Evolutionary conservation across 495 filamentous ascomycete genomes (phyloP), one percentile per base, ranked within the genome.

Genomic region (Annulohypoxylon moriforme): DNA sequence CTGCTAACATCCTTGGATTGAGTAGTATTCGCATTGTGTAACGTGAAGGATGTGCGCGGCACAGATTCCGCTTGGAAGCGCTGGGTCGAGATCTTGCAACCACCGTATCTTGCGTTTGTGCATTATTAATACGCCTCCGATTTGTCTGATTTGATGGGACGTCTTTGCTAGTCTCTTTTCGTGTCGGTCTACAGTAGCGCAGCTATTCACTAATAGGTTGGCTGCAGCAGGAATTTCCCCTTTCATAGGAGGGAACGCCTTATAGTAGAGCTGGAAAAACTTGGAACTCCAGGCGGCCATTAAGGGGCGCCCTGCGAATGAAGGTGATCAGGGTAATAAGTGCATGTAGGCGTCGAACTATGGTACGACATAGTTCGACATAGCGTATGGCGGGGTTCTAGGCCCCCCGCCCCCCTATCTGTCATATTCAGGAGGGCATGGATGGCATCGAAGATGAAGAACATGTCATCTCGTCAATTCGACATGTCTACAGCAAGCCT

Each of bases 331-430:
- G 46, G 31, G 60, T 46, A 42, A 27, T 42, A 20, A 14, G 49
- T 44, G 36, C 24, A 63, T 49, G 9, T 25, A 49, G 57, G 38
- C 56, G 56, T 61, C 57, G 40, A 52, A 42, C 36, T 42, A 60
- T 36, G 50, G n/a, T 40, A 60, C 56, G 34, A 62, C 38, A 44
- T 61, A 42, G 47, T 60, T 46, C 34, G 34, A 38, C n/a, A n/a
- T n/a, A n/a, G 36, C 13, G 40, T 29, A 68, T 60, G 8, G 47
- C 16, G 60, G 46, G 44, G 60, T 67, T 65, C 70, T 73, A 73
- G 70, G 60, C 70, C 64, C 34, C 44, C 42, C 22, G 20, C 49
- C 49, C 22, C 13, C 46, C 55, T 68, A 68, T 67, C 69, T 72
- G n/a, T n/a, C n/a, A 53, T 22, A 9, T 4, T 36, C 4, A 20